These are phyloP conservation scores for Bipolaris gigantea DNA, from an alignment of 2,329 filamentous ascomycete species.

Conservation along the genomic window DNA sequence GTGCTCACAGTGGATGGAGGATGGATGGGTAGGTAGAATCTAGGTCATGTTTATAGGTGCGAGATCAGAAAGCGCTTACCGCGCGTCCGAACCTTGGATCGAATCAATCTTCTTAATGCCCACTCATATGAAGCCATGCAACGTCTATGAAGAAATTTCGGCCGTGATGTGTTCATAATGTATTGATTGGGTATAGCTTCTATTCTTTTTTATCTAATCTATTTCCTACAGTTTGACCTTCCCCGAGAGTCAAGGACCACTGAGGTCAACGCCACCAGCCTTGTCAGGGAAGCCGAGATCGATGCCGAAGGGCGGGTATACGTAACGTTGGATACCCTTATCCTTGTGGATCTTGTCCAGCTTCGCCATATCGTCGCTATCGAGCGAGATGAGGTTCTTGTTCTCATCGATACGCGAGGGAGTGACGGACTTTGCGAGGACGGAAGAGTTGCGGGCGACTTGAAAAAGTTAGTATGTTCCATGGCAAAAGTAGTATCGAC, in stretches of 20 bases:
- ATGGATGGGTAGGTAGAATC: conserved; percentile 78
- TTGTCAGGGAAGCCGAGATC: conserved; percentile 55
- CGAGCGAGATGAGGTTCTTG: conserved; percentile 66
- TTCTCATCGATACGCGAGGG: conserved; percentile 71
- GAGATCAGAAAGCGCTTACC: no score
- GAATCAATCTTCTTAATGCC: not conserved
- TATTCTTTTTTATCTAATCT: conserved; percentile 4
- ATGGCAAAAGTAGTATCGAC: not conserved
- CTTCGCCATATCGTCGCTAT: conserved; percentile 62
- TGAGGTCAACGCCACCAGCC: conserved; percentile 43
- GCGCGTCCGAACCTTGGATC: not conserved
- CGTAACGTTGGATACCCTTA: conserved; percentile 51
- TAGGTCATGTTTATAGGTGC: not conserved
- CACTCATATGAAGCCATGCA: not conserved
- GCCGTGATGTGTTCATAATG: not conserved
- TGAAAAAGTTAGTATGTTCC: conserved; percentile 1
- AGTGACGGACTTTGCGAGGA: conserved; percentile 73
- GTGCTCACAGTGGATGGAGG: conserved; percentile 83
- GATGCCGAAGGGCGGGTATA: conserved; percentile 55
- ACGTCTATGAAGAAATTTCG: not conserved
- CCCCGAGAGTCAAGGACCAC: conserved; percentile 28
- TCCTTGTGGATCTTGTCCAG: conserved; percentile 51
- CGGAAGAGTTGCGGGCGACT: conserved; percentile 68
- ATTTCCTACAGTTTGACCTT: conserved; percentile 11
- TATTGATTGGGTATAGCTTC: conserved; percentile 17